Conservation (phyloP, 352 stramenopile species). For the Blastocystis hominis region DNA sequence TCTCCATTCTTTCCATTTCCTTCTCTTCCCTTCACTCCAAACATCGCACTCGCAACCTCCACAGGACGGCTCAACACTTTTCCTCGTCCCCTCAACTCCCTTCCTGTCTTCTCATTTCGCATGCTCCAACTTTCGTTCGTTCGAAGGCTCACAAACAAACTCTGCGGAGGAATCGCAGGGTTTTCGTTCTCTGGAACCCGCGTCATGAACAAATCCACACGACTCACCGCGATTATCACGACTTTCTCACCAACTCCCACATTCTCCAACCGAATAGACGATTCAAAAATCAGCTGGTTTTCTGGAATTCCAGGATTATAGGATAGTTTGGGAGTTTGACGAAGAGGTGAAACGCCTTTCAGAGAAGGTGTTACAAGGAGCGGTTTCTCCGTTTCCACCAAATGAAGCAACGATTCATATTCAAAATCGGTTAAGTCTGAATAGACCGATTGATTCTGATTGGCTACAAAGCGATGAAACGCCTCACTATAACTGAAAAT, state of each 20-base stretch:
- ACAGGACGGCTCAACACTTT: conserved; percentile 6
- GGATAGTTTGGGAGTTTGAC: neutral
- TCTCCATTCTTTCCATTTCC: too few relatives aligned
- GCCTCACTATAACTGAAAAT: neutral
- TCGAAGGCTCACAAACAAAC: neutral
- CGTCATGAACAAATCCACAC: neutral
- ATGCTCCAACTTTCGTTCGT: neutral
- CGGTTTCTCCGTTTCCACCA: neutral
- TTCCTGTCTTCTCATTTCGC: neutral
- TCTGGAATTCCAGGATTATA: neutral
- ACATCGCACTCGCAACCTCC: neutral
- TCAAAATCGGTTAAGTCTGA: neutral
- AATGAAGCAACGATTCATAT: neutral
- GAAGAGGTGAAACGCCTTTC: neutral
- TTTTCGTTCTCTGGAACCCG: neutral
- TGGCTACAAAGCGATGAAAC: neutral
- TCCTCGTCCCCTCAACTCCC: neutral
- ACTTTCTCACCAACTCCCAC: neutral
- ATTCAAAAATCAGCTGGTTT: neutral
- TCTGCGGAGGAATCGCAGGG: conserved; percentile 25
- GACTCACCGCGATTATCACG: neutral
- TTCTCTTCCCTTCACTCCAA: neutral
- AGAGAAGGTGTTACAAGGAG: neutral
- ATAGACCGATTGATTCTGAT: neutral
- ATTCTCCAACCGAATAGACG: neutral